These are phyloP conservation scores for Colletotrichum shisoi DNA, from an alignment of 2,329 filamentous ascomycete species.

Conservation along the genomic window DNA sequence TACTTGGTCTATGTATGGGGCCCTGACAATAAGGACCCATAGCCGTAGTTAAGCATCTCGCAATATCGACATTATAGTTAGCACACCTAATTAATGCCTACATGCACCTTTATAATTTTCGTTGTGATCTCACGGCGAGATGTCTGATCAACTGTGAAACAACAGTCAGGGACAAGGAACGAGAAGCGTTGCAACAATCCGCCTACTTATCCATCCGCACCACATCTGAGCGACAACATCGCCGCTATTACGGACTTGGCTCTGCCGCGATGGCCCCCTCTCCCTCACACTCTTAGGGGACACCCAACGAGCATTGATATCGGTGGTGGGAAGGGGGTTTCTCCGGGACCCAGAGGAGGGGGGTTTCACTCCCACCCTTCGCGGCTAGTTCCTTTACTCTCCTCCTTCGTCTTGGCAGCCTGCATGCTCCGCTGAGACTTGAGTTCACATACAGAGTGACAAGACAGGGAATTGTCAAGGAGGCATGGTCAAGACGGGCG, in stretches of 20 bases:
- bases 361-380: too few species aligned
- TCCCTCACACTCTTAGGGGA: background rate
- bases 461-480: background rate
- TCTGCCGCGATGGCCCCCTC: background rate
- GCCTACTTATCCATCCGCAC: background rate
- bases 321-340: too few species aligned
- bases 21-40: background rate
- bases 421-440: background rate
- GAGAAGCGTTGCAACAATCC: background rate
- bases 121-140: background rate
- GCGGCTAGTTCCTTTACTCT: background rate
- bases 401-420: background rate
- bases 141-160: background rate
- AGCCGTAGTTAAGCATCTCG: background rate
- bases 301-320: too few species aligned
- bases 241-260: background rate
- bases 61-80: background rate
- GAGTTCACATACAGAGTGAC: background rate
- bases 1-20: background rate
- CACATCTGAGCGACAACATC: background rate
- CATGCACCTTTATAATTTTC: background rate
- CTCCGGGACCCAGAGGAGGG: too few species aligned
- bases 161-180: background rate
- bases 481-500: too few species aligned
- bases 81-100: conserved; percentile 8